Base-by-base conservation (phyloP, 2,329 filamentous ascomycete species). In the Huntiella savannae region DNA sequence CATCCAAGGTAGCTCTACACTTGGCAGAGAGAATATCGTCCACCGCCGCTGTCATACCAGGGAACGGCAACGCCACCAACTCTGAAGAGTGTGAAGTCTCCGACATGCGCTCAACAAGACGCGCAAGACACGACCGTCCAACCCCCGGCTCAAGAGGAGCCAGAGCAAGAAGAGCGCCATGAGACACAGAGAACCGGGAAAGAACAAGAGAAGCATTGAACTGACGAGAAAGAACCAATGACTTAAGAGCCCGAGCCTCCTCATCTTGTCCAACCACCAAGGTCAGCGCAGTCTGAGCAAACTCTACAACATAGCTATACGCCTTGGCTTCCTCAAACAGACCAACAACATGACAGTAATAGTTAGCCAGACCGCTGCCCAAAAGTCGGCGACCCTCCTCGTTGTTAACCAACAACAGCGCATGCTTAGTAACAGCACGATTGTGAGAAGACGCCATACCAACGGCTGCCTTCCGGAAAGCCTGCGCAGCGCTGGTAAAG, bases 291-390 rank as follows among this genome's bases (percentile, higher is more conserved):
- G 87, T 65, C 35, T 76, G 73, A 35, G 83, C 78, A 64, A 94
- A 95, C 53, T 93, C 83, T 4, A 85, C 73, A 36, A 92, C 83
- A 55, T 81, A 82, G 1, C 82, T 81, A 59, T 82, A 83, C 0
- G 79, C 77, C 53, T 79, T 81, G 38, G 75, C 72, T 54, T 73
- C 74, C 58, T 95, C 87, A 56, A 82, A 96, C 1, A 98, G 69
- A 15, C 75, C 70, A 10, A 87, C 73, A 43, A 96, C 73, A 59
- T 98, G 91, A 37, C 79, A 76, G 60, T 92, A 92, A 62, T 95
- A 98, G 52, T 74, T 77, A 4, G 84, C 73, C 36, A 87, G 69
- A 1, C 88, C 91, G 47, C 75, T 74, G 56, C 86, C 73, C 17
- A 80, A 69, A 11, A 94, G 71, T 6, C 76, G 75, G 38, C 70